These are phyloP conservation scores for Beauveria rudraprayagi DNA, from an alignment of 2,329 filamentous ascomycete genomes.

Conservation along the genomic window DNA sequence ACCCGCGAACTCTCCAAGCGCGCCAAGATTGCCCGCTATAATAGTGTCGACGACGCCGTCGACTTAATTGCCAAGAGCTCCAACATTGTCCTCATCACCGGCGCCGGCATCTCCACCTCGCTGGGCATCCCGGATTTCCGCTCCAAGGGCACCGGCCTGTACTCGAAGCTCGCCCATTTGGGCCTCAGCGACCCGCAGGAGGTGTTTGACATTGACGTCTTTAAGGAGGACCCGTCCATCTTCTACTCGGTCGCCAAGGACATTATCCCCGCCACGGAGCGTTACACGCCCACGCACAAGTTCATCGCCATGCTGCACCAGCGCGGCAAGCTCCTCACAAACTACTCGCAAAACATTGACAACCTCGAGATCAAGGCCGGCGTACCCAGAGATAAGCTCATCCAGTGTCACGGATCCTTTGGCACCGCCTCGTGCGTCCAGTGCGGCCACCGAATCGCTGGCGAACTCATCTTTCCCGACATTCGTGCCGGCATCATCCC, in stretches of 20 bases:
- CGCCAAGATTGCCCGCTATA: constrained; percentile 70
- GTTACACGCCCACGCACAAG: constrained; percentile 84
- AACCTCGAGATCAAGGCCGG: constrained; percentile 87
- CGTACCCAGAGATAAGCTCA: constrained; percentile 69
- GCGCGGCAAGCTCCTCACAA: constrained; percentile 82
- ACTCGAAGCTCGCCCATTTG: constrained; percentile 72
- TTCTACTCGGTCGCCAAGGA: constrained; percentile 91
- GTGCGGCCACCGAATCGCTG: constrained; percentile 66
- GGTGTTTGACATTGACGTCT: constrained; percentile 86
- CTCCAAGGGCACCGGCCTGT: constrained; percentile 86
- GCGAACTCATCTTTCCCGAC: constrained; percentile 70
- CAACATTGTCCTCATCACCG: constrained; percentile 90
- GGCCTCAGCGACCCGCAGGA: constrained; percentile 82
- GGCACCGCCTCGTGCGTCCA: constrained; percentile 83
- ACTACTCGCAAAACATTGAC: constrained; percentile 99
- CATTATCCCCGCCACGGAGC: constrained; percentile 72
- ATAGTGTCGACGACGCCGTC: constrained; percentile 82
- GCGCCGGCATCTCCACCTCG: constrained; percentile 92
- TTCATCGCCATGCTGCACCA: constrained; percentile 88
- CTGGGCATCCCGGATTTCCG: constrained; percentile 96
- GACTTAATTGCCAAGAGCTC: constrained; percentile 61
- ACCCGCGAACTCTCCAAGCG: constrained; percentile 74
- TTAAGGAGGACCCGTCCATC: constrained; percentile 75
- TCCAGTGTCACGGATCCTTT: constrained; percentile 96
- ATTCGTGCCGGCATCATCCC: constrained; percentile 71